Evolutionary conservation across 2,329 filamentous ascomycete species (phyloP), one percentile per base, ranked within the genome.

Genomic region (Ophiostoma quercus): DNA sequence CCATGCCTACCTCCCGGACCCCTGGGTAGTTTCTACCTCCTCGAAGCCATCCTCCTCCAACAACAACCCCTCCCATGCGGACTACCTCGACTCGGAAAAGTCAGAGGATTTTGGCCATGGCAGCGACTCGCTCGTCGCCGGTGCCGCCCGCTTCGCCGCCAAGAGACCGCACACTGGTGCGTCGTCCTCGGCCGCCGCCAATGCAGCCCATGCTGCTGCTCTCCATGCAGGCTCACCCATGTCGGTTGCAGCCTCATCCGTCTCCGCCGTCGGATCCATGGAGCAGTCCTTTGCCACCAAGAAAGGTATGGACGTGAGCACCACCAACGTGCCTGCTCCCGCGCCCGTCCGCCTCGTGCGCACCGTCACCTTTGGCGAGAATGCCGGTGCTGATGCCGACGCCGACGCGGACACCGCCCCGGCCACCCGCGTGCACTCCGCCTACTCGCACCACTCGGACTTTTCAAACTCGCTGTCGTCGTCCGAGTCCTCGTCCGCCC

Each of bases 1-100:
- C 67, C 68, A 70, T 65, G 37, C 65, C 12, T 69, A 67, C 69
- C 54, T 71, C 41, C 70, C 70, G 65, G 70, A 69, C 57, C 70
- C 70, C 70, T 71, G 70, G 70, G 54, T 66, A 65, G 34, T 65
- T 19, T 65, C 62, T 29, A 12, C 29, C 4, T 3, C n/a, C 12
- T 11, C 14, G n/a, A 51, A n/a, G 43, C 25, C 16, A 8, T 4
- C 47, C 6, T n/a, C 69, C 14, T 29, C 43, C 29, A 54, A 68
- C 57, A 57, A 66, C 19, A 39, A 67, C 19, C n/a, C 34, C 8
- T 34, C 22, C 9, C 37, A 8, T 12, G 22, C 34, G 37, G 63
- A 29, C 67, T 22, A 63, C 39, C 14, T 22, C 51, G 37, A 67
- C 54, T 65, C 62, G 19, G 29, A 65, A 68, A 43, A 63, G 62